Evolutionary conservation across 495 filamentous ascomycete genomes (phyloP).

Genomic region (Hyaloscypha bicolor): DNA sequence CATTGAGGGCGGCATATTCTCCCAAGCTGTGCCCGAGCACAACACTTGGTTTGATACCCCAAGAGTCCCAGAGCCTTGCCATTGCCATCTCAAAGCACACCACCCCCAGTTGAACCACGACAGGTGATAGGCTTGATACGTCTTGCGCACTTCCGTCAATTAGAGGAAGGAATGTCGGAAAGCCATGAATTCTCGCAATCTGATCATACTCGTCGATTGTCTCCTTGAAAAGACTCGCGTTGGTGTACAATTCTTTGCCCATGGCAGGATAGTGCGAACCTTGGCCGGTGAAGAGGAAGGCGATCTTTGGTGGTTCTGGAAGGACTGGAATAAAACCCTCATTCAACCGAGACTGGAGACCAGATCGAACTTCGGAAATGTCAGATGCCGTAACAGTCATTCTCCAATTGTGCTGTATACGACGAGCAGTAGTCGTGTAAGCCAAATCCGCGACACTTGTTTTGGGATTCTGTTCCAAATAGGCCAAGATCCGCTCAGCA

Average conservation of each 20-base stretch:
- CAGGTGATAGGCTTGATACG: constrained; percentile 65
- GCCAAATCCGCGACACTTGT: constrained; percentile 60
- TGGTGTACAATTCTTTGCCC: constrained; percentile 69
- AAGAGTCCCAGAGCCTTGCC: constrained; percentile 75
- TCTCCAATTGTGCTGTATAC: constrained; percentile 80
- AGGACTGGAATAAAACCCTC: constrained; percentile 49
- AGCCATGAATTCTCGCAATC: constrained; percentile 67
- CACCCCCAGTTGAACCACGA: constrained; percentile 77
- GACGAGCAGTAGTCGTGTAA: constrained; percentile 82
- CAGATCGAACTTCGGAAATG: constrained; percentile 44
- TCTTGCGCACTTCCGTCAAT: constrained; percentile 63
- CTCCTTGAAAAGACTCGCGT: constrained; percentile 66
- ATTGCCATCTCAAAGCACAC: constrained; percentile 85
- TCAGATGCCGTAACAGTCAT: constrained; percentile 61
- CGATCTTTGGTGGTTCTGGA: constrained; percentile 45
- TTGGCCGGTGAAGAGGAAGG: constrained; percentile 72
- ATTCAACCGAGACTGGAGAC: constrained; percentile 45
- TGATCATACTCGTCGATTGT: constrained; percentile 72
- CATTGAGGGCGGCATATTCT: constrained; percentile 85
- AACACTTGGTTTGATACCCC: constrained; percentile 74
- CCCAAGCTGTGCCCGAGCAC: constrained; percentile 87
- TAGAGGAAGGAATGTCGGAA: constrained; percentile 68
- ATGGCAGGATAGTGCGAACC: constrained; percentile 68
- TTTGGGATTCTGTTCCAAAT: constrained; percentile 54
- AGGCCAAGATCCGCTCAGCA: constrained; percentile 49